Conservation (phyloP, 2,329 filamentous ascomycete genomes). For the Fusarium torreyae region DNA sequence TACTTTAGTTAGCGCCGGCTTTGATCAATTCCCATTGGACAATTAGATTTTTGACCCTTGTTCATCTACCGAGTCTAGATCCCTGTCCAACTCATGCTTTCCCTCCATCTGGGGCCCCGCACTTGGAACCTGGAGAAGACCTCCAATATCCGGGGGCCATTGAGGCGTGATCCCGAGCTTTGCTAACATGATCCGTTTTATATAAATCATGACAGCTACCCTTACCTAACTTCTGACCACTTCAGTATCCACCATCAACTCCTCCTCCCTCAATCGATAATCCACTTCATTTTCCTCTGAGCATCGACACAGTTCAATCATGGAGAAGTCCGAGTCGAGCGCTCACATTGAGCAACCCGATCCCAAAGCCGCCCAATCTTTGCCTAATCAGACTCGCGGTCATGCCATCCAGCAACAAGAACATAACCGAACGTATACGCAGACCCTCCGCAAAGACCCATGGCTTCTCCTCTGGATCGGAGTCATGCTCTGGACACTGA, state of each 20-base stretch:
- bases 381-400: conserved; percentile 24
- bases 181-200: neutral
- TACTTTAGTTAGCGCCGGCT: neutral
- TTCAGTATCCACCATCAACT: neutral
- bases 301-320: neutral
- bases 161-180: neutral
- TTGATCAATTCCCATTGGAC: neutral
- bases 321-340: conserved; percentile 28
- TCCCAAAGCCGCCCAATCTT: neutral
- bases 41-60: accelerated
- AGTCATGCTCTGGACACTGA: conserved; percentile 52
- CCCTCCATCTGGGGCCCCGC: conserved; percentile 23
- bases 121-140: conserved; percentile 20
- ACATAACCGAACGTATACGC: conserved; percentile 45
- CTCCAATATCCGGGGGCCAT: conserved; percentile 7
- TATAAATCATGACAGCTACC: conserved; percentile 4
- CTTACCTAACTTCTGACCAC: accelerated
- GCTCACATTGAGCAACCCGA: conserved; percentile 26
- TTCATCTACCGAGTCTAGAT: neutral
- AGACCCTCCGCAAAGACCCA: conserved; percentile 50
- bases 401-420: conserved; percentile 53
- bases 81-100: neutral
- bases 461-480: conserved; percentile 51
- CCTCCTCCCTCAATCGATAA: neutral
- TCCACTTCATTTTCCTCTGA: neutral